These are phyloP conservation scores for Cinchona pubescens DNA, from an alignment of 257 asterid species.

Conservation along the genomic window DNA sequence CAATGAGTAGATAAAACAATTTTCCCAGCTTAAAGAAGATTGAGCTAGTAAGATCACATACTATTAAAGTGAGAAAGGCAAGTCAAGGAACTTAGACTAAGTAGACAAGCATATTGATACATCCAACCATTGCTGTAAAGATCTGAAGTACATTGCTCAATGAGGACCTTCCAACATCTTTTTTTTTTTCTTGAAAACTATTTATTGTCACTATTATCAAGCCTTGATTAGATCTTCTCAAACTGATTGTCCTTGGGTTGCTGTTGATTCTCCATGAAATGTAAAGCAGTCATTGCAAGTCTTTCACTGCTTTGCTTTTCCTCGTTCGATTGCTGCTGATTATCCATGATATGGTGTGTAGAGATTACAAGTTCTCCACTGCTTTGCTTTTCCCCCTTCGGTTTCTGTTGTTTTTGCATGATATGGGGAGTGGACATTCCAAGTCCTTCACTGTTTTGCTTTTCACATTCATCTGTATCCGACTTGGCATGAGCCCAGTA, in stretches of 20 bases:
- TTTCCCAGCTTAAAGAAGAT: background rate
- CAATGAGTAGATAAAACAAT: no score
- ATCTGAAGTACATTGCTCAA: background rate
- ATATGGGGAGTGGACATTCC: slow-evolving; percentile 56
- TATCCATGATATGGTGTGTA: slow-evolving; percentile 32
- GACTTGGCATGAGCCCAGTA: slow-evolving; percentile 86
- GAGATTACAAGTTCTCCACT: slow-evolving; percentile 86
- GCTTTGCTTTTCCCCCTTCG: slow-evolving; percentile 58
- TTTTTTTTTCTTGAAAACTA: background rate
- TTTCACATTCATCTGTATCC: slow-evolving; percentile 91
- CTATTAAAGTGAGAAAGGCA: background rate
- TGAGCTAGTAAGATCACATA: background rate
- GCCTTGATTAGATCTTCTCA: slow-evolving; percentile 24
- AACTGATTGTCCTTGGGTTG: slow-evolving; percentile 38
- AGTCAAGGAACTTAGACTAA: background rate
- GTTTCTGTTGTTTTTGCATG: slow-evolving; percentile 42
- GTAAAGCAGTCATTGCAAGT: slow-evolving; percentile 61
- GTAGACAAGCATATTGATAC: background rate
- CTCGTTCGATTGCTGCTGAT: no score
- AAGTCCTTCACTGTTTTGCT: slow-evolving; percentile 80
- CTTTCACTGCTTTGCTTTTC: slow-evolving; percentile 82
- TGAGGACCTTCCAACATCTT: background rate
- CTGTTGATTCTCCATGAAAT: slow-evolving; percentile 39
- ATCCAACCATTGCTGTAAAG: background rate
- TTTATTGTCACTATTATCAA: background rate